Evolutionary conservation across 805 yeast genomes (phyloP), one percentile per base, ranked within the genome.

Genomic region (Lipomyces yamadae): DNA sequence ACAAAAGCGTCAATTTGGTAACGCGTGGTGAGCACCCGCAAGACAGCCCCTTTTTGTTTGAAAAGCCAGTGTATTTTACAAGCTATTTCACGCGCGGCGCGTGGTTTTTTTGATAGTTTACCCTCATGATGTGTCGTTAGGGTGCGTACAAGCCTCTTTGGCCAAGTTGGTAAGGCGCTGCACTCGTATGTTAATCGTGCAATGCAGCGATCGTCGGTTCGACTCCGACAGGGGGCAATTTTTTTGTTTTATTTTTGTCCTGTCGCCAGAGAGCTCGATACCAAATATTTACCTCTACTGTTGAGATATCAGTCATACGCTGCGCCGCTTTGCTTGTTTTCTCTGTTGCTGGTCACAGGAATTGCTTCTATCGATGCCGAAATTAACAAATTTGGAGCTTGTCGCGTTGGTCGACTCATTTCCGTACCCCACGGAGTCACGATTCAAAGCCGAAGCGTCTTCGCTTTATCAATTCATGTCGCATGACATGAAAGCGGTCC

Each of bases 81-180:
- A n/a, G n/a, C n/a, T n/a, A n/a, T n/a, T n/a, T n/a, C n/a, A n/a
- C n/a, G n/a, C n/a, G n/a, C n/a, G 24, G 24, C 24, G 24, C 1
- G 24, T 24, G 24, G 24, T 24, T 24, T 24, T 24, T 24, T 24
- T 24, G 24, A 1, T 24, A 24, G 24, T 24, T 24, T 24, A 24
- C 1, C 1, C 15, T 1, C 39, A 35, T 35, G 3, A 10, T 6
- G 8, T 10, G 39, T 35, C 3, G 2, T 10, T 35, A 4, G 3
- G 3, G 4, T 8, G 13, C 0, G 48, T 24, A 15, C 18, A 15
- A 42, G 70, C 70, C 70, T 67, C 70, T 67, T 67, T 67, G 70
- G 70, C 70, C 70, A 67, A 67, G 70, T 67, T 67, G 70, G 70
- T 67, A 67, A 67, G 70, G 70, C 70, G 70, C 70, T 67, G 67